Evolutionary conservation across 441 rosid species (phyloP), one percentile per base, ranked within the genome.

Genomic region (Manihot esculenta): DNA sequence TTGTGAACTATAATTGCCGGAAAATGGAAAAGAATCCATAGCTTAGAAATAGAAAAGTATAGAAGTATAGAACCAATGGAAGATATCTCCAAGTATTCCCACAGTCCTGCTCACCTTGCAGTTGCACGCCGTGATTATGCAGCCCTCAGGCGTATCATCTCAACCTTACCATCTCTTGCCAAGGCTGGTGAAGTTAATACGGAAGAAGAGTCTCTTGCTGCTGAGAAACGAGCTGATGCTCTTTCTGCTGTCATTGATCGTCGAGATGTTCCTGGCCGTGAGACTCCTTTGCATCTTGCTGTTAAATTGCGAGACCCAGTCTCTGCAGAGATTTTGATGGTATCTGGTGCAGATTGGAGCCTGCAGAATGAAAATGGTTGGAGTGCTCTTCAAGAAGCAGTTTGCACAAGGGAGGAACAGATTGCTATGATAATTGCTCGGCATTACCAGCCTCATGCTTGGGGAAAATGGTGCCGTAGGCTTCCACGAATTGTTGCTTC

Each of bases 301-400:
- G 98, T 95, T 24, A 89, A 88, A 68, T 72, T 93, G 66, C 74
- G 95, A 56, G 99, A 95, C 26, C 91, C 87, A 0, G 71, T 79
- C 12, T 86, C 99, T 6, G 97, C 98, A 0, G 99, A 95, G 83
- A 88, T 95, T 81, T 70, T 95, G 78, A 95, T 95, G 99, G 84
- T 87, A 1, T 92, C 98, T 42, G 99, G 98, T 69, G 99, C 97
- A 3, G 99, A 95, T 81, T 95, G 99, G 99, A 95, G 99, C 77
- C 85, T 95, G 74, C 99, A 95, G 82, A 95, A 95, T 74, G 99
- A 95, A 80, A 86, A 92, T 76, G 99, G 99, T 55, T 95, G 98
- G 99, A 95, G 99, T 73, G 99, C 98, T 44, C 85, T 95, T 68
- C 99, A 95, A 76, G 99, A 94, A 84, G 97, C 99, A 0, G 98